These are phyloP conservation scores for Penicillium silybi DNA, from an alignment of 495 filamentous ascomycete genomes.

Conservation along the genomic window DNA sequence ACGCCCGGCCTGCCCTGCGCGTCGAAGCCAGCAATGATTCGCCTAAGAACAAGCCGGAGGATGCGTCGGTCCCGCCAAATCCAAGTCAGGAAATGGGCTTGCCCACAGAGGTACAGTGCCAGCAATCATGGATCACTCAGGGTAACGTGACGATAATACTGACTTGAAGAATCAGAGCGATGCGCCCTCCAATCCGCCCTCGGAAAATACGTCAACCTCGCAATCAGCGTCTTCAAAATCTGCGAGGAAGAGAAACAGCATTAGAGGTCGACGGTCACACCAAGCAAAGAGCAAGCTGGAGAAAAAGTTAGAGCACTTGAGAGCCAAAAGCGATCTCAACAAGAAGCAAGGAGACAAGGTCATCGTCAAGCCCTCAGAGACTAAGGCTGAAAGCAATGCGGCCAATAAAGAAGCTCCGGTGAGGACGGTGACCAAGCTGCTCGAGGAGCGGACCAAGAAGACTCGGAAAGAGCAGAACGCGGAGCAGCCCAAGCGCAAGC, in stretches of 20 bases:
- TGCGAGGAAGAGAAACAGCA: neutral
- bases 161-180: neutral
- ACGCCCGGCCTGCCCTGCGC: conserved; percentile 16
- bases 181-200: neutral
- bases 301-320: neutral
- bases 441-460: conserved; percentile 2
- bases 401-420: neutral
- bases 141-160: neutral
- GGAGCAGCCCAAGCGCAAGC: conserved; percentile 6
- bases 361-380: neutral
- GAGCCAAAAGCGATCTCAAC: neutral
- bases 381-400: neutral
- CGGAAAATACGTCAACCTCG: neutral
- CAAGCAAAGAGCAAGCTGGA: neutral
- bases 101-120: neutral
- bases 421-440: neutral
- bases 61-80: neutral
- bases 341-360: neutral
- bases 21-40: conserved; percentile 1
- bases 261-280: neutral
- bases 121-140: neutral
- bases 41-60: neutral
- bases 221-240: neutral
- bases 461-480: neutral
- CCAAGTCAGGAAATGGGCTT: neutral